A percentile compares a stretch with the other conserved stretches of the same genome.
These are phyloP conservation scores for Agaricus bisporus DNA, from an alignment of 768 basidiomycete genomes.

Conservation along the genomic window DNA sequence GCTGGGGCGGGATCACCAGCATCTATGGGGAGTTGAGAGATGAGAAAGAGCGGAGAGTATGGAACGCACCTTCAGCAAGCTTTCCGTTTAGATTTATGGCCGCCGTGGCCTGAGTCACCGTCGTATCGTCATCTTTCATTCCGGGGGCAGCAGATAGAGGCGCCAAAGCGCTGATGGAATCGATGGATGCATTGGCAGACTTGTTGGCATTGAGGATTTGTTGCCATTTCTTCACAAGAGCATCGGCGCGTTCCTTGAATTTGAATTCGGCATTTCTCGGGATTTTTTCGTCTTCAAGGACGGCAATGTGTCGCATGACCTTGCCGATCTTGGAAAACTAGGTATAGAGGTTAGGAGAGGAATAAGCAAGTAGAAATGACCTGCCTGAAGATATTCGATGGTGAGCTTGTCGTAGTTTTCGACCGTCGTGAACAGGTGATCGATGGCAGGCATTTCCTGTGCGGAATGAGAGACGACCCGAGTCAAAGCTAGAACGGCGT, in stretches of 20 bases:
- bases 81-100: constrained; percentile 30
- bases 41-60: background rate
- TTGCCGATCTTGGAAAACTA: constrained; percentile 81
- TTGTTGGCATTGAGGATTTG: constrained; percentile 40
- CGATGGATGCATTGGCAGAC: constrained; percentile 9
- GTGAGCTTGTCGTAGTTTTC: constrained; percentile 74
- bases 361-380: constrained; percentile 10
- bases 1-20: background rate
- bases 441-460: constrained; percentile 73
- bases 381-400: constrained; percentile 59
- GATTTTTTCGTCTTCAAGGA: constrained; percentile 45
- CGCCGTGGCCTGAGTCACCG: constrained; percentile 23
- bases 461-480: constrained; percentile 19
- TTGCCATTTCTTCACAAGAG: constrained; percentile 68
- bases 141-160: constrained; percentile 9
- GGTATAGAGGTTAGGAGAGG: background rate
- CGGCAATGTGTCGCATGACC: constrained; percentile 84
- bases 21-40: background rate
- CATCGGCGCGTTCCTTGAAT: constrained; percentile 65
- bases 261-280: constrained; percentile 60
- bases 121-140: constrained; percentile 13
- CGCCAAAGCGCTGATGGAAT: constrained; percentile 6
- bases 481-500: constrained; percentile 16
- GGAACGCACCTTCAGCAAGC: constrained; percentile 12
- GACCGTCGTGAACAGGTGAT: constrained; percentile 68